Base-by-base conservation (phyloP, 2,329 filamentous ascomycete genomes). In the Pseudogymnoascus sp. region DNA sequence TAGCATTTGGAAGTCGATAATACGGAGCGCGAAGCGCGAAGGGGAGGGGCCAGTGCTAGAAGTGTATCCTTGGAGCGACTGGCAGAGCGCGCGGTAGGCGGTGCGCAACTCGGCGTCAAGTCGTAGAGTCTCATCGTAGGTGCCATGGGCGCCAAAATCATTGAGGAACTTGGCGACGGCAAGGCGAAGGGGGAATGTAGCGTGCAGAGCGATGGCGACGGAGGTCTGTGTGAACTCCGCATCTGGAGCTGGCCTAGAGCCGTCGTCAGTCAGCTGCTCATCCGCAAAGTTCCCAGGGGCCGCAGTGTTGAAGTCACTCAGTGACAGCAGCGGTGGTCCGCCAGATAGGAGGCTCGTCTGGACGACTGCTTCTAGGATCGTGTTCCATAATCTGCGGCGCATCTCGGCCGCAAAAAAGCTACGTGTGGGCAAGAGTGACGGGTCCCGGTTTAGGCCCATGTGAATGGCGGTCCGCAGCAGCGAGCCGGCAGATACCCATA, bases 401-500 rank as follows among this genome's bases (percentile, higher is more conserved):
- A 82, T 79, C 70, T 84, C 81, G 1, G 74, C 70, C 0, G 72
- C 71, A 40, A 78, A 74, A 0, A 67, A 64, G 0, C 72, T 69
- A 1, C 71, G 73, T 13, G 71, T 72, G 0, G 76, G 72, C 0
- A 82, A 68, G 2, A 72, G 69, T 0, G 69, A 64, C 0, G 82
- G 80, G 61, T 84, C 81, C 59, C 78, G 72, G 62, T 84, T 80
- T 1, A 84, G 64, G 1, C 81, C 81, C 74, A 82, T 80, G 40
- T 76, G 77, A 24, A 82, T 73, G 0, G 81, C 80, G 1, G 70
- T 75, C 16, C 81, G 72, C 1, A 82, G 62, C 0, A 83, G 67
- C 1, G 73, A 66, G 0, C 81, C 81, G 0, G 75, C 72, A 0
- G 76, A 74, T n/a, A 79, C 75, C 80, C 80, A 83, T 1, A 76